Conservation (phyloP, 2,329 filamentous ascomycete species). For the Aspergillus costaricaensis region DNA sequence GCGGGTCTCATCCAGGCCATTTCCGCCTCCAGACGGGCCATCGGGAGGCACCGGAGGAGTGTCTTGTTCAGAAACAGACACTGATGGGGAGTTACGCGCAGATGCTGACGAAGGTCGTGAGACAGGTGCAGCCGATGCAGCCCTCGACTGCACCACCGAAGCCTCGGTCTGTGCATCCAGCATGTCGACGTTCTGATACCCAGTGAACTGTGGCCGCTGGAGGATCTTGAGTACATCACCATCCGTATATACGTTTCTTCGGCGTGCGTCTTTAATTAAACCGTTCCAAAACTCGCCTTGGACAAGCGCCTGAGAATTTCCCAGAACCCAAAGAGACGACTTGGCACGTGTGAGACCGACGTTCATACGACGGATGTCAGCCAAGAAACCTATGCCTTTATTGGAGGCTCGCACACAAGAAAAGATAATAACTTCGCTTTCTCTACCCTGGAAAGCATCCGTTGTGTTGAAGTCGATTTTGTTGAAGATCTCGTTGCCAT, state of each 20-base stretch:
- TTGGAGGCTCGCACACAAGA: constrained; percentile 93
- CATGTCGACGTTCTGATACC: constrained; percentile 49
- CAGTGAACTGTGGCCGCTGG: constrained; percentile 53
- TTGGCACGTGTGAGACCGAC: constrained; percentile 96
- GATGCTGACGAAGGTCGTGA: constrained; percentile 37
- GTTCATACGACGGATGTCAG: constrained; percentile 98
- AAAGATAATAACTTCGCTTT: constrained; percentile 98
- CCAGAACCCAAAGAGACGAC: constrained; percentile 93
- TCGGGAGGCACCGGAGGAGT: constrained; percentile 32
- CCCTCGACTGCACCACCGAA: constrained; percentile 16
- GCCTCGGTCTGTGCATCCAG: constrained; percentile 32
- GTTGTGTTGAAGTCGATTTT: constrained; percentile 97
- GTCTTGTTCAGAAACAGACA: constrained; percentile 27
- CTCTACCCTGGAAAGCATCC: constrained; percentile 94
- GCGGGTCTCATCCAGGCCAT: constrained; percentile 45
- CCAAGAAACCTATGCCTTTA: constrained; percentile 96
- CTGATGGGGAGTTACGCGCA: constrained; percentile 22
- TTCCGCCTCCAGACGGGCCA: constrained; percentile 46
- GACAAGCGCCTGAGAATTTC: constrained; percentile 81
- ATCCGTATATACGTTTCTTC: constrained; percentile 73
- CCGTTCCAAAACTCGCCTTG: constrained; percentile 90
- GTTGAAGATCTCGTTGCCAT: constrained; percentile 72
- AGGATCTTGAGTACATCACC: constrained; percentile 63
- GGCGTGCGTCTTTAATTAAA: constrained; percentile 78
- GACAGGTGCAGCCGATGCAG: constrained; percentile 26